phyloP scores from a whole-genome alignment of 129 eudicot genomes.

The Flaveria sonorensis region DNA sequence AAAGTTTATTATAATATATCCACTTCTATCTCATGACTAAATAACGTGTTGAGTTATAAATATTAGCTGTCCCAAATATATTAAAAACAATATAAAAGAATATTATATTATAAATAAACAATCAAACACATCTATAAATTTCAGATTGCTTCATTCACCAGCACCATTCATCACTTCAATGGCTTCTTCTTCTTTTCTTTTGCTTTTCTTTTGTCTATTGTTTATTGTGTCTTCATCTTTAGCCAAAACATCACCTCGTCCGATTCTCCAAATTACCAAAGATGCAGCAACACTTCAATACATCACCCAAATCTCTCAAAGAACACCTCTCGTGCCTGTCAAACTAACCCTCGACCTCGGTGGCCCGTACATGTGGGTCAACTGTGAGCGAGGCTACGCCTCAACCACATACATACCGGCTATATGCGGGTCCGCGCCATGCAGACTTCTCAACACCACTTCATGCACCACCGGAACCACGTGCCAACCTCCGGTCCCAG shows the following conservation, averaged over 20 bases:
- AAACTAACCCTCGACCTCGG: slow-evolving; percentile 51
- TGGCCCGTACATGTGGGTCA: slow-evolving; percentile 56
- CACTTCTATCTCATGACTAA: too few species aligned
- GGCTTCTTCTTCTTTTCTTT: not conserved
- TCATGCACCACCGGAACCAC: slow-evolving; percentile 25
- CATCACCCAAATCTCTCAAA: slow-evolving; percentile 40
- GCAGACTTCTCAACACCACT: slow-evolving; percentile 37
- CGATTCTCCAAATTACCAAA: slow-evolving; percentile 44
- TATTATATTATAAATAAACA: not conserved
- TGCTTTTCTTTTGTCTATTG: not conserved
- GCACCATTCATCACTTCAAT: not conserved
- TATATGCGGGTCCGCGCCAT: slow-evolving; percentile 41
- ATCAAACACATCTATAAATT: not conserved
- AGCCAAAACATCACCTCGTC: slow-evolving; percentile 40
- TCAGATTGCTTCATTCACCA: not conserved
- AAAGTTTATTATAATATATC: too few species aligned
- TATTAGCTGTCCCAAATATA: too few species aligned
- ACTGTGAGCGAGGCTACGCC: slow-evolving; percentile 41
- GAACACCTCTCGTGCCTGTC: slow-evolving; percentile 48
- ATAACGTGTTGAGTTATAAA: too few species aligned
- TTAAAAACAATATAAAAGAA: too few species aligned
- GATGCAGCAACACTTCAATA: slow-evolving; percentile 51
- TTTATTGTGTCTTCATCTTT: not conserved
- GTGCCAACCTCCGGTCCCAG: slow-evolving; percentile 34
- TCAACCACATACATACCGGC: slow-evolving; percentile 49